Evolutionary conservation across 306 rosid genomes (phyloP), one percentile per base, ranked within the genome.

Genomic region (Vigna hirtella): DNA sequence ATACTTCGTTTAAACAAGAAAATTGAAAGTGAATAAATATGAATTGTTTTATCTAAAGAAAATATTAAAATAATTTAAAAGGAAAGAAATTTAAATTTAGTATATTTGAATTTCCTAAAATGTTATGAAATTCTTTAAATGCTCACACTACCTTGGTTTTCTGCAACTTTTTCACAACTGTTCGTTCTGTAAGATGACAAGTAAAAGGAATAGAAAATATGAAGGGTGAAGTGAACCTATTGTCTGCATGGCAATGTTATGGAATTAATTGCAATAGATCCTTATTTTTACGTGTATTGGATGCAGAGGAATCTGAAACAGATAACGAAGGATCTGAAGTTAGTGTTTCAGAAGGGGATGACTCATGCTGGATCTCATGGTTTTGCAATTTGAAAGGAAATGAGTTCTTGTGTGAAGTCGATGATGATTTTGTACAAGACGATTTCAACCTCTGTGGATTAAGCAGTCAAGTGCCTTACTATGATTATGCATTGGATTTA

Each of bases 401-500:
- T 38, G 97, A 92, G 58, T 90, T 92, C 65, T 92, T 88, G 71
- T 92, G 91, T 14, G 96, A 92, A 81, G 91, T 92, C 66, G 97
- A 92, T 58, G 97, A 88, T 71, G 97, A 92, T 69, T 92, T 87
- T 78, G 85, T 90, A 63, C 97, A 90, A 86, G 97, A 92, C 84
- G 97, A 92, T 72, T 92, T 92, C 85, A 92, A 92, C 85, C 97
- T 92, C 64, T 90, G 89, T 80, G 97, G 97, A 70, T 83, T 92
- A 82, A 87, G 96, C 87, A 81, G 86, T 57, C 96, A 86, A 90
- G 97, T 92, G 69, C 97, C 97, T 0, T 90, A 92, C 65, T 92
- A 90, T 79, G 97, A 92, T 77, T 90, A 88, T 85, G 97, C 97
- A 4, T 95, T 92, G 79, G 97, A 92, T 84, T 74, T 92, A 74